Evolutionary conservation across 148 eudicot genomes (phyloP).

Genomic region (Salicornia ramosissima): DNA sequence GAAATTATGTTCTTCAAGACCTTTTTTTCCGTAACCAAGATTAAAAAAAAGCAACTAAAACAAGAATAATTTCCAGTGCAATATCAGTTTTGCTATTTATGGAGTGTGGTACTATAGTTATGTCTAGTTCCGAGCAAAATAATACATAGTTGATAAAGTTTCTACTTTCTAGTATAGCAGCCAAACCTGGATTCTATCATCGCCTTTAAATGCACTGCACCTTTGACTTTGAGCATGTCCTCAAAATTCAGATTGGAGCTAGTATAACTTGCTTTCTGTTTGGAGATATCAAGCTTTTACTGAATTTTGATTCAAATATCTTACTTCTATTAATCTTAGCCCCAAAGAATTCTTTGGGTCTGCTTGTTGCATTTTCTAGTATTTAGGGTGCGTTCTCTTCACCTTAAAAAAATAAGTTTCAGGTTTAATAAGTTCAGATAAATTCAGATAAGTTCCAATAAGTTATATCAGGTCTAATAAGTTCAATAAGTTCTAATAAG

Average conservation of each 20-base stretch:
- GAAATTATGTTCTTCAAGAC: neutral
- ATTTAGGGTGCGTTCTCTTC: too few species aligned
- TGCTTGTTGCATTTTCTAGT: neutral
- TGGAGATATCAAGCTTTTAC: neutral
- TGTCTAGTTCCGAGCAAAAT: neutral
- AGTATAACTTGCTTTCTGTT: neutral
- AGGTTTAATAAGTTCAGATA: too few species aligned
- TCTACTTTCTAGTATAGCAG: neutral
- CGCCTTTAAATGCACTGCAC: neutral
- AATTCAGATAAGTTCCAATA: too few species aligned
- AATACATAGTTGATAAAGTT: neutral
- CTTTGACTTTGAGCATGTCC: neutral
- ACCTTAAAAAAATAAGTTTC: too few species aligned
- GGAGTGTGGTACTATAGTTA: neutral
- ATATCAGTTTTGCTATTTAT: neutral
- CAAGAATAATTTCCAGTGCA: too few species aligned
- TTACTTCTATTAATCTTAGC: neutral
- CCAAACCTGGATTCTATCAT: neutral
- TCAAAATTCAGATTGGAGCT: neutral
- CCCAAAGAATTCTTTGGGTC: neutral
- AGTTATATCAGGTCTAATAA: too few species aligned
- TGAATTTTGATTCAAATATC: neutral
- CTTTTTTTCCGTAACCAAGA: too few species aligned
- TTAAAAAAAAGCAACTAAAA: neutral
- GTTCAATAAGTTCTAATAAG: too few species aligned